Evolutionary conservation across 305 asterid species (phyloP).

Genomic region (Plantago coronopus): DNA sequence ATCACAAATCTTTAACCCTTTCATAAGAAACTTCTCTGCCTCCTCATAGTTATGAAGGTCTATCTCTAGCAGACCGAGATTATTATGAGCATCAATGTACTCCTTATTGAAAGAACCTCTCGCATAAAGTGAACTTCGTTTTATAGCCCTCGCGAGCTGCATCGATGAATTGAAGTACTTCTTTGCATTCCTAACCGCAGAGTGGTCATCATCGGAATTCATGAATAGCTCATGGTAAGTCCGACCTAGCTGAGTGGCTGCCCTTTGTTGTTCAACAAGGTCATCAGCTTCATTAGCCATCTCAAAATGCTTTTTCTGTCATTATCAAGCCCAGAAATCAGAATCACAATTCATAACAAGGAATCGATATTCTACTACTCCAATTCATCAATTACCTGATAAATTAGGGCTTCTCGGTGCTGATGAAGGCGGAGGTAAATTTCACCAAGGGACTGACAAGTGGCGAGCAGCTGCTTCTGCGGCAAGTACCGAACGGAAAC

Average conservation of each 20-base stretch:
- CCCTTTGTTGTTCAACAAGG: slow-evolving; percentile 91
- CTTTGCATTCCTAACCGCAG: slow-evolving; percentile 65
- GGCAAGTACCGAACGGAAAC: slow-evolving; percentile 54
- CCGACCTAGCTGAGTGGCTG: slow-evolving; percentile 95
- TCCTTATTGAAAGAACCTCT: slow-evolving; percentile 57
- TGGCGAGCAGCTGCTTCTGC: slow-evolving; percentile 68
- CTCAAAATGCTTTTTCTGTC: slow-evolving; percentile 82
- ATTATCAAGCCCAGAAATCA: slow-evolving; percentile 7
- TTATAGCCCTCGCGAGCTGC: slow-evolving; percentile 61
- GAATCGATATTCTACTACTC: neutral
- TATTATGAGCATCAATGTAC: slow-evolving; percentile 89
- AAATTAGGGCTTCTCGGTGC: slow-evolving; percentile 55
- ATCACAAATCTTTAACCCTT: slow-evolving; percentile 74
- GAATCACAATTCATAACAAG: neutral
- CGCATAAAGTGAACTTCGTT: slow-evolving; percentile 38
- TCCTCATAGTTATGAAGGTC: slow-evolving; percentile 80
- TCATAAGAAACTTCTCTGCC: slow-evolving; percentile 60
- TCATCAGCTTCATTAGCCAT: slow-evolving; percentile 71
- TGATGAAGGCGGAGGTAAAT: slow-evolving; percentile 65
- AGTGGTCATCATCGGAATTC: slow-evolving; percentile 73
- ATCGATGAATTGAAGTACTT: slow-evolving; percentile 69
- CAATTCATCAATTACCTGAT: slow-evolving; percentile 40
- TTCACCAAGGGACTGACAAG: slow-evolving; percentile 99
- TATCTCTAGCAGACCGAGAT: slow-evolving; percentile 87
- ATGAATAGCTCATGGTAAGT: slow-evolving; percentile 86